Evolutionary conservation across 2,329 filamentous ascomycete genomes (phyloP).

Genomic region (Pseudogymnoascus sp.): DNA sequence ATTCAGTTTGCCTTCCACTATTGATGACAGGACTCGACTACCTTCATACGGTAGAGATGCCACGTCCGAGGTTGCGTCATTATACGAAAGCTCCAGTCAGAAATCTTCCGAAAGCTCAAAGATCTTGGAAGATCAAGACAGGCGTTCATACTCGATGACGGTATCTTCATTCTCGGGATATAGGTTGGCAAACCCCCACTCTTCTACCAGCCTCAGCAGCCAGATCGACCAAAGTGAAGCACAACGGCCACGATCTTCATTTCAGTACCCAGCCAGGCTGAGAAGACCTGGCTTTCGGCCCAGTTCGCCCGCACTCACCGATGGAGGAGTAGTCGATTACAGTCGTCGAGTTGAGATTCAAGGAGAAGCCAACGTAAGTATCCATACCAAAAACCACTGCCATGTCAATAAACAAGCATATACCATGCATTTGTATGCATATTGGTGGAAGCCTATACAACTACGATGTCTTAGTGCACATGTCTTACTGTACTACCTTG

Average conservation of each 20-base stretch:
- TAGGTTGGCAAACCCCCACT: slow-evolving; percentile 38
- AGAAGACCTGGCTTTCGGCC: slow-evolving; percentile 40
- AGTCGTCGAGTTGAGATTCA: slow-evolving; percentile 27
- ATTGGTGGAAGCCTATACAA: neutral
- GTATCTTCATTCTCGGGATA: slow-evolving; percentile 37
- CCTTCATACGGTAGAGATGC: slow-evolving; percentile 39
- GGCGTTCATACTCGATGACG: slow-evolving; percentile 47
- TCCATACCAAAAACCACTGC: neutral
- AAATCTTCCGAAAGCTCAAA: slow-evolving; percentile 36
- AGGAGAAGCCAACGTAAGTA: slow-evolving; percentile 10
- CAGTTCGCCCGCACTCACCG: slow-evolving; percentile 26
- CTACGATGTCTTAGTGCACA: neutral
- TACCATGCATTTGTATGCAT: neutral
- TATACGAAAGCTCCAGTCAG: slow-evolving; percentile 45
- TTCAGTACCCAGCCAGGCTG: slow-evolving; percentile 48
- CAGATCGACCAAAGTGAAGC: slow-evolving; percentile 34
- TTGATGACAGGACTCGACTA: slow-evolving; percentile 37
- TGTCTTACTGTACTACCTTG: neutral
- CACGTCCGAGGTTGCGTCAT: slow-evolving; percentile 46
- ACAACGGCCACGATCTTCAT: slow-evolving; percentile 49
- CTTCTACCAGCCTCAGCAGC: slow-evolving; percentile 40
- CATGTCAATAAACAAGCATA: neutral
- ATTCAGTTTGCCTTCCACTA: slow-evolving; percentile 26
- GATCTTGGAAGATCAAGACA: slow-evolving; percentile 36
- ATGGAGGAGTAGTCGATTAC: slow-evolving; percentile 26